phyloP scores from a whole-genome alignment of 345 rosid genomes.

The Euphorbia pulcherrima region DNA sequence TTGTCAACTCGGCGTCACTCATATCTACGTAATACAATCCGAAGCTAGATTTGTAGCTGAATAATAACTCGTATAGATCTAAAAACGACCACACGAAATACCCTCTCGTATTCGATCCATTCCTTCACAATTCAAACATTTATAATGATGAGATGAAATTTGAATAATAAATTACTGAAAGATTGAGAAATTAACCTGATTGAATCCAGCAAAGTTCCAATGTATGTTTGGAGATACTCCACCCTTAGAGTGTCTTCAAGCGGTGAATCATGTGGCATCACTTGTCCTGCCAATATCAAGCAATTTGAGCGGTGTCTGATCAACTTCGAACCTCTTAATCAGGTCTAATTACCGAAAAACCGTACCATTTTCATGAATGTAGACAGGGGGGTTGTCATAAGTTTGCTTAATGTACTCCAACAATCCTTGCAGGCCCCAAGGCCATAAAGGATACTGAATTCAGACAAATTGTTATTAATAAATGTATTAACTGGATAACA shows the following conservation, averaged over 20 bases:
- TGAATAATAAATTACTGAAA: background rate
- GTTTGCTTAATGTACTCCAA: constrained; percentile 33
- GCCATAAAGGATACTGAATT: constrained; percentile 32
- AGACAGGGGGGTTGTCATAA: constrained; percentile 41
- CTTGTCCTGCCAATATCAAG: constrained; percentile 40
- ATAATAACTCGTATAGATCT: constrained; percentile 41
- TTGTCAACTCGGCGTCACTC: constrained; percentile 36
- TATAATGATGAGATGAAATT: background rate
- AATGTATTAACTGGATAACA: background rate
- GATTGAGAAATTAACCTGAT: constrained; percentile 39
- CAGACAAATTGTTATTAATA: background rate
- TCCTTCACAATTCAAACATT: constrained; percentile 22
- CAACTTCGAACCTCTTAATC: too few species aligned
- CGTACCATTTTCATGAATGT: constrained; percentile 47
- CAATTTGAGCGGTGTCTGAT: background rate
- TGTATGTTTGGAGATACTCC: constrained; percentile 37
- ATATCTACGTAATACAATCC: constrained; percentile 46
- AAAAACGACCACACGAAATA: constrained; percentile 52
- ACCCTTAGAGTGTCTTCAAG: constrained; percentile 45
- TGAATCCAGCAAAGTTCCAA: constrained; percentile 42
- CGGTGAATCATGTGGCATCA: constrained; percentile 26
- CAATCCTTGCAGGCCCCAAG: constrained; percentile 35
- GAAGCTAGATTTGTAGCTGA: constrained; percentile 32
- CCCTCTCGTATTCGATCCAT: constrained; percentile 43
- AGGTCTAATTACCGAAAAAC: too few species aligned